Conservation (phyloP, 1,284 basidiomycete species). For the Chalciporus sp. region DNA sequence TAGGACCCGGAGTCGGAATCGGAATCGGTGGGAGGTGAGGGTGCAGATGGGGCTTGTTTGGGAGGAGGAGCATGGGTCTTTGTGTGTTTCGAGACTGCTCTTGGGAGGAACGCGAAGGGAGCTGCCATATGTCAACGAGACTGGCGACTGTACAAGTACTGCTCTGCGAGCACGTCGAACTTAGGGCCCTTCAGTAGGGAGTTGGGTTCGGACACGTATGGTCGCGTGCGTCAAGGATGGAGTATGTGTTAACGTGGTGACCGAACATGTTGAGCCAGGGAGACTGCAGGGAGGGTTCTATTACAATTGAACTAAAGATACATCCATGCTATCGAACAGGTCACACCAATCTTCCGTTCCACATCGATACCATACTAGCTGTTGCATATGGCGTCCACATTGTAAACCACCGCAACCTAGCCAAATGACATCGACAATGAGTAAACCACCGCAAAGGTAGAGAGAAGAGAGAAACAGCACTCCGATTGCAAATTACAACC, state of each 20-base stretch:
- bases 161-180: neutral
- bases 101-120: conserved; percentile 41
- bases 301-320: too few relatives aligned
- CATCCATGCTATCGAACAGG: too few relatives aligned
- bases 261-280: too few relatives aligned
- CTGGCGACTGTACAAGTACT: neutral
- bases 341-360: neutral
- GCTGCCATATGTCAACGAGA: conserved; percentile 12
- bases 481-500: conserved; percentile 36
- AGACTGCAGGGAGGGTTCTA: too few relatives aligned
- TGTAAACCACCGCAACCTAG: too few relatives aligned
- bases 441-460: neutral
- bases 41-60: neutral
- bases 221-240: too few relatives aligned
- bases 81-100: conserved; percentile 31
- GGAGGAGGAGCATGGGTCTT: conserved; percentile 20
- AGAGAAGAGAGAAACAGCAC: neutral
- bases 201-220: too few relatives aligned
- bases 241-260: too few relatives aligned
- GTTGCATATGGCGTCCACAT: too few relatives aligned
- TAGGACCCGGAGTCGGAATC: conserved; percentile 6
- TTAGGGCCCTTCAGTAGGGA: neutral
- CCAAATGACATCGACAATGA: neutral
- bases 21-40: conserved; percentile 10
- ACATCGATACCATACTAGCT: neutral